Base-by-base conservation (phyloP, 331 rosid genomes). In the Saraca asoca region DNA sequence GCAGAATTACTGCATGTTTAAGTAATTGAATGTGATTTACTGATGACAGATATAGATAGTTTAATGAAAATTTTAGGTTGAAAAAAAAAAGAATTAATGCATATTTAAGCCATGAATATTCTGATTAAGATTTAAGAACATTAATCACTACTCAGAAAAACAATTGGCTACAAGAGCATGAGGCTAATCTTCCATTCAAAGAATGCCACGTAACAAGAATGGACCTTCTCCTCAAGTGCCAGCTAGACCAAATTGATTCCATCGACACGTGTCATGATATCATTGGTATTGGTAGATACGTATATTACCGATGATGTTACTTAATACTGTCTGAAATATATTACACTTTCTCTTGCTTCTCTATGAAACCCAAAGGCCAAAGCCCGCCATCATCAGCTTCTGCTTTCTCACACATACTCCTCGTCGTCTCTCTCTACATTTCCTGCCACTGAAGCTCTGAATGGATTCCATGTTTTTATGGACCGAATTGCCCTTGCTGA, bases 401-500 rank as follows among this genome's bases (percentile, higher is more conserved):
- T 39, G 34, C 29, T 34, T 48, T 35, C 54, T 19, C 24, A 8
- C 35, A 50, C 38, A 38, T 9, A 39, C 11, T 39, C 43, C 2
- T 20, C 7, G 2, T 39, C 31, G 2, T 39, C 31, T 34, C 15
- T 52, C 41, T 66, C 62, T 52, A 69, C 48, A 66, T 66, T 70
- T 45, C 41, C 62, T 41, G 14, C 42, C 16, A 9, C 49, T 44
- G 41, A 59, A 52, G 68, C 68, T 33, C 31, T 15, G 9, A 58
- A 14, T 12, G 65, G 17, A 15, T 51, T 46, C 50, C 14, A 17
- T 63, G 33, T n/a, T 59, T 50, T 64, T 58, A 8, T 68, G 54
- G 70, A 69, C 74, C 43, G 8, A 76, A 58, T 68, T 64, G 57
- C 58, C 73, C 79, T 52, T 68, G 0, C 31, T 42, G 42, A 17